phyloP scores from a whole-genome alignment of 371 early-diverging fungal species.

The Rhizopus microsporus region DNA sequence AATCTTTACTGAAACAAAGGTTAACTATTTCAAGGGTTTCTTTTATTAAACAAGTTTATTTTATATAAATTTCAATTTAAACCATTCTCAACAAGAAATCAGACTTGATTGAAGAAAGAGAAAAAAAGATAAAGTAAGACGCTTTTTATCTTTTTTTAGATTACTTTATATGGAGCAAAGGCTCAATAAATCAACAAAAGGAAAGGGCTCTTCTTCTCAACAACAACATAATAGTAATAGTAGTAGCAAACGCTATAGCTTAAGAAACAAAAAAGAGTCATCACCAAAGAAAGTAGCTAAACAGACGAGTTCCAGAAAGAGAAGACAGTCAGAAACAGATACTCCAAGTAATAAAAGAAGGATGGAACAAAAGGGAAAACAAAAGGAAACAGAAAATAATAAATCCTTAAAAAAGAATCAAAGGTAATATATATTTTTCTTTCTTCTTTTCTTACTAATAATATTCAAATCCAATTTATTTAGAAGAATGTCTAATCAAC shows the following conservation, averaged over 20 bases:
- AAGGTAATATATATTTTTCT: background rate
- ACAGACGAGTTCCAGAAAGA: slow-evolving; percentile 7
- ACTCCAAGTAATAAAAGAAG: slow-evolving; percentile 10
- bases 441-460: too few relatives aligned
- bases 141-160: slow-evolving; percentile 2
- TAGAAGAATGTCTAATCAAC: background rate
- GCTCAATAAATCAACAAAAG: slow-evolving; percentile 18
- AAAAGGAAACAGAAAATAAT: slow-evolving; percentile 14
- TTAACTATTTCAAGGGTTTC: too few relatives aligned
- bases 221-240: slow-evolving; percentile 1
- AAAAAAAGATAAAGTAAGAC: slow-evolving; percentile 3
- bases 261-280: slow-evolving; percentile 19
- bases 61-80: too few relatives aligned
- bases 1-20: too few relatives aligned
- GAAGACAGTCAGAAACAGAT: slow-evolving; percentile 12
- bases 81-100: too few relatives aligned
- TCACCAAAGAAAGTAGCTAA: slow-evolving; percentile 3
- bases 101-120: background rate
- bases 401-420: slow-evolving; percentile 4
- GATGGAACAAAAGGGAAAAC: slow-evolving; percentile 13
- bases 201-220: slow-evolving; percentile 12
- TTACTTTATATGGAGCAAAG: slow-evolving; percentile 23
- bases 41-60: too few relatives aligned
- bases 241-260: slow-evolving; percentile 7
- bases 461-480: too few relatives aligned